Percentiles rank a stretch among this genome's conserved stretches.
Conservation (phyloP, 495 filamentous ascomycete species). For the Collariella sp. region DNA sequence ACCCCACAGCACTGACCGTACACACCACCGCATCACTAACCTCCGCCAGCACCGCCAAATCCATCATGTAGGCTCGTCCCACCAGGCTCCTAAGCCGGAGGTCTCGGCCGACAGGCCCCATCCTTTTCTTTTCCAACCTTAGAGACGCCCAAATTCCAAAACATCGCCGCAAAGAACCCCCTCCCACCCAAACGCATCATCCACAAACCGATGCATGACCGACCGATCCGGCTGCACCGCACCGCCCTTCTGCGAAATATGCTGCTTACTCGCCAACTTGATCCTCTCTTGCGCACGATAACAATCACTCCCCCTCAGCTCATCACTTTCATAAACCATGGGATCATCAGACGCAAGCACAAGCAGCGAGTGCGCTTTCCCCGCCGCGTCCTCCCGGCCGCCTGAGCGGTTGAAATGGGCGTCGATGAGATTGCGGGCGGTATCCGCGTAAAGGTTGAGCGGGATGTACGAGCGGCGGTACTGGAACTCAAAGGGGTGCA, state of each 20-base stretch:
- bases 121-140: background rate
- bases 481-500: constrained; percentile 56
- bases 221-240: constrained; percentile 24
- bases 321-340: constrained; percentile 49
- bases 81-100: constrained; percentile 54
- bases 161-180: constrained; percentile 64
- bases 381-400: constrained; percentile 24
- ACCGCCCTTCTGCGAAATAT: constrained; percentile 32
- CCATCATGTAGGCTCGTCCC: constrained; percentile 61
- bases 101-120: constrained; percentile 37
- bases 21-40: constrained; percentile 57
- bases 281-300: constrained; percentile 56
- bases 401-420: constrained; percentile 27
- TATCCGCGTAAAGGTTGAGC: constrained; percentile 48
- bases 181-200: constrained; percentile 64
- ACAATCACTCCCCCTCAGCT: constrained; percentile 45
- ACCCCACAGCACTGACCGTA: constrained; percentile 56
- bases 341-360: constrained; percentile 67
- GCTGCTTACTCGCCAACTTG: constrained; percentile 51
- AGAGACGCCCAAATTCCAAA: constrained; percentile 53
- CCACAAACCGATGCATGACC: constrained; percentile 49
- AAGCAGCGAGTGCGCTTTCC: constrained; percentile 37
- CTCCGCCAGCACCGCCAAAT: constrained; percentile 56
- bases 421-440: constrained; percentile 38
- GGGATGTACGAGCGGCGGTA: constrained; percentile 62